Conservation (phyloP, 1,284 basidiomycete genomes). For the Wallemia mellicola region DNA sequence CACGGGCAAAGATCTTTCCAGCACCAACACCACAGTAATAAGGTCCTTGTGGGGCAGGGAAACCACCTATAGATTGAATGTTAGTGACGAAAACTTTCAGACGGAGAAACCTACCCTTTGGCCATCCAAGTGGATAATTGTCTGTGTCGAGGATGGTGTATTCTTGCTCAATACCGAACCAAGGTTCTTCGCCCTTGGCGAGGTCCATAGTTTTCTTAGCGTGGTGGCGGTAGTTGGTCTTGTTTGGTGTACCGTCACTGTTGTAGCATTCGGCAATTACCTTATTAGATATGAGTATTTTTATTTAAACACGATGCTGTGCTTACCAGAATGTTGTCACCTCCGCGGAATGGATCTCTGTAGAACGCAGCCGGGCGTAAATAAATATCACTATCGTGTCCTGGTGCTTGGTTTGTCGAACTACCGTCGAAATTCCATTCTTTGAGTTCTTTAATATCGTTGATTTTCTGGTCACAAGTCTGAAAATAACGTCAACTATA, state of each 20-base stretch:
- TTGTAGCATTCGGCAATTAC: conserved; percentile 75
- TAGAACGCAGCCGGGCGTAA: conserved; percentile 90
- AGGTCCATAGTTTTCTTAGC: conserved; percentile 78
- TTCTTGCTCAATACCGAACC: conserved; percentile 98
- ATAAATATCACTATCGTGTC: conserved; percentile 85
- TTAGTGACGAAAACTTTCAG: too few species aligned
- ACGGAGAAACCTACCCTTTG: too few species aligned
- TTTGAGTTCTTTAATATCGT: conserved; percentile 34
- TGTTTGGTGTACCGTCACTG: conserved; percentile 94
- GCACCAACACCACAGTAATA: conserved; percentile 98
- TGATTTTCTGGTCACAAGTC: conserved; percentile 15
- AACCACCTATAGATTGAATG: conserved; percentile 90
- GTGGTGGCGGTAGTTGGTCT: conserved; percentile 76
- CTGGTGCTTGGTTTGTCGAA: conserved; percentile 84
- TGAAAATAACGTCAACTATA: background rate
- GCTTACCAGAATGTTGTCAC: conserved; percentile 82
- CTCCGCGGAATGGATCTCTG: conserved; percentile 97
- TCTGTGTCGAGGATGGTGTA: conserved; percentile 93
- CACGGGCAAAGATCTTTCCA: conserved; percentile 92
- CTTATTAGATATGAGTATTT: too few species aligned
- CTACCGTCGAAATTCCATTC: conserved; percentile 99
- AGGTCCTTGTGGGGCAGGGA: conserved; percentile 96
- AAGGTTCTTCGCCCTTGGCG: conserved; percentile 49
- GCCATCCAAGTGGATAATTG: conserved; percentile 79
- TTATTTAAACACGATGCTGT: too few species aligned